Evolutionary conservation across 306 rosid species (phyloP), one percentile per base, ranked within the genome.

Genomic region (Medicago arabica): DNA sequence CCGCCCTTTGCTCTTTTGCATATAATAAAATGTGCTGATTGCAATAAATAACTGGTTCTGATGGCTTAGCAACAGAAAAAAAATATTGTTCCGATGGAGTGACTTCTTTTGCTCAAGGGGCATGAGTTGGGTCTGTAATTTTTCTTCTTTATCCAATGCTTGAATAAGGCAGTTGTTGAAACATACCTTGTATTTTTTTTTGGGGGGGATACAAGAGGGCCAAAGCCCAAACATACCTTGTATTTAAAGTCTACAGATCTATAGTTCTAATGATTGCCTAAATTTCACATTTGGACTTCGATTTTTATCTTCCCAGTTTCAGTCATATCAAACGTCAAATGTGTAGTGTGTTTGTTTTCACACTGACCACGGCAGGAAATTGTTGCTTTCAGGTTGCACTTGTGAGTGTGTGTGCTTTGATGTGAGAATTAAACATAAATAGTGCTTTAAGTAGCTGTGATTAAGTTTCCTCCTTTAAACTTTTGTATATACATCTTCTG

Each of bases 271-370:
- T 17, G 62, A 31, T 58, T 23, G 70, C 19, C 17, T 44, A 57
- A 46, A 77, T 46, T 34, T 31, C 9, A 18, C 17, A 46, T 46
- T 44, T 69, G 28, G 11, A 9, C 43, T 34, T 68, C 21, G 21
- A 17, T 62, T 71, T 71, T 78, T 59, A 13, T 78, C 57, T 54
- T 47, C 16, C 41, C 4, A 41, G 38, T 79, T 72, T 72, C 74
- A 65, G 41, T 10, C 12, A 17, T 41, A 43, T 64, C 73, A 71
- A 70, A 67, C 57, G 47, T 19, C 36, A 44, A n/a, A 25, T 40
- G 17, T 77, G 8, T 62, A 8, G 23, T 31, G 67, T 62, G 44
- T 62, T 34, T 62, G 19, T 7, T 60, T 60, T 62, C 3, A 9
- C 12, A 19, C 2, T 11, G 36, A 34, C 18, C 67, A 8, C n/a